Conservation (phyloP, 768 basidiomycete species). For the Podaxis rugospora region DNA sequence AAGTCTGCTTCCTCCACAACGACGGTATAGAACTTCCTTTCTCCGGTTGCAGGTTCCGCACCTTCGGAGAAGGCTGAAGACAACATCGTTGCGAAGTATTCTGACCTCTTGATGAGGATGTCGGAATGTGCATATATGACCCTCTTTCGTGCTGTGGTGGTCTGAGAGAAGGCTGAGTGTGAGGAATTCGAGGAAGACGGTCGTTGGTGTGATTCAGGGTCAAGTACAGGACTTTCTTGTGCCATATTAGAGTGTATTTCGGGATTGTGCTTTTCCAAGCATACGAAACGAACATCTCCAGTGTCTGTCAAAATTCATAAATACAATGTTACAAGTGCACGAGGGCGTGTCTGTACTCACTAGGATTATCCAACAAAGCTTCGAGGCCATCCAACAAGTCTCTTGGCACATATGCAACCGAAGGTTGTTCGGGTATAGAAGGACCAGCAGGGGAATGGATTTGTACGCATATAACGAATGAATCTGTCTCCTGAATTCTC, state of each 20-base stretch:
- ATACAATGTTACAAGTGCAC: neutral
- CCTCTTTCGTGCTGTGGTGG: conserved; percentile 61
- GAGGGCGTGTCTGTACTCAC: conserved; percentile 30
- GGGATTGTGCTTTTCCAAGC: conserved; percentile 47
- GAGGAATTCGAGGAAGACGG: conserved; percentile 41
- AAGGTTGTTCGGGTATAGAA: conserved; percentile 63
- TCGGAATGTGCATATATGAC: conserved; percentile 77
- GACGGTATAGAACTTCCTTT: conserved; percentile 57
- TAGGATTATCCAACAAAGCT: conserved; percentile 67
- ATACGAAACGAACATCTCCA: conserved; percentile 74
- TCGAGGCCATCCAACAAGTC: conserved; percentile 68
- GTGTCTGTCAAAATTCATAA: conserved; percentile 39
- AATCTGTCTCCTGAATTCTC: conserved; percentile 56
- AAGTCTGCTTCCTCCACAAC: conserved; percentile 79
- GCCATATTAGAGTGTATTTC: conserved; percentile 19
- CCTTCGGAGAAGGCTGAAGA: conserved; percentile 68
- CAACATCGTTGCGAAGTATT: conserved; percentile 77
- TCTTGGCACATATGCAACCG: conserved; percentile 58
- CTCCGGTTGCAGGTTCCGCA: conserved; percentile 30
- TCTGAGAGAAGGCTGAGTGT: conserved; percentile 35
- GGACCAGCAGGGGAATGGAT: conserved; percentile 60
- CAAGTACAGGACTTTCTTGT: conserved; percentile 1
- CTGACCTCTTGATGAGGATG: conserved; percentile 67
- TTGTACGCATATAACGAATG: conserved; percentile 70
- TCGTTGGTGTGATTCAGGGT: conserved; percentile 16